These are phyloP conservation scores for Myriosclerotinia duriaeana DNA, from an alignment of 2,329 filamentous ascomycete genomes.

Conservation along the genomic window DNA sequence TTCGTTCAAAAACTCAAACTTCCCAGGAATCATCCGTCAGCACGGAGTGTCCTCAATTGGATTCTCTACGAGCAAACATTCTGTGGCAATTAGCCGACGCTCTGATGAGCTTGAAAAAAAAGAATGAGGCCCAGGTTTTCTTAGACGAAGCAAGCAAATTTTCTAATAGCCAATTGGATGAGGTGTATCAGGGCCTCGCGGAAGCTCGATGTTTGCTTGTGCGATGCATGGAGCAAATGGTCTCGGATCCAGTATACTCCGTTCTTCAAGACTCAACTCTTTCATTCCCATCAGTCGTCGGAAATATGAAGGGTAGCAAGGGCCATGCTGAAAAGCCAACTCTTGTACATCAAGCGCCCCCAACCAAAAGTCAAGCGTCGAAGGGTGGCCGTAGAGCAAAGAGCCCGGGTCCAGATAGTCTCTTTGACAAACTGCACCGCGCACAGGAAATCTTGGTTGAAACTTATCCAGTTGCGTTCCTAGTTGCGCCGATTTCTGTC, in stretches of 20 bases:
- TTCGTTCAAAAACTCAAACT: conserved; percentile 34
- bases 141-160: conserved; percentile 53
- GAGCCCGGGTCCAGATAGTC: conserved; percentile 39
- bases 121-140: conserved; percentile 56
- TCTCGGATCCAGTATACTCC: conserved; percentile 79
- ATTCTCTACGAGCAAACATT: conserved; percentile 50
- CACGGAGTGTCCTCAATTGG: conserved; percentile 41
- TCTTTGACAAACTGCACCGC: conserved; percentile 51
- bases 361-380: conserved; percentile 29
- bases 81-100: conserved; percentile 52
- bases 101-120: conserved; percentile 49
- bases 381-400: conserved; percentile 28
- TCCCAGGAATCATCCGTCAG: conserved; percentile 29
- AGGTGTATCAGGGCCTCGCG: conserved; percentile 55
- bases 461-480: conserved; percentile 52
- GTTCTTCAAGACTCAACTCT: conserved; percentile 91
- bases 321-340: conserved; percentile 32
- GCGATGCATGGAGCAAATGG: conserved; percentile 70
- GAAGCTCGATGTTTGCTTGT: conserved; percentile 67
- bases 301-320: conserved; percentile 30
- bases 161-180: conserved; percentile 45
- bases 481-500: conserved; percentile 54
- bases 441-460: conserved; percentile 66
- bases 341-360: conserved; percentile 30
- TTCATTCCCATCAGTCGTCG: conserved; percentile 69